A percentile compares a stretch with the other conserved stretches of the same genome.
Evolutionary conservation across 257 asterid species (phyloP).

Genomic region (Oldenlandia corymbosa): DNA sequence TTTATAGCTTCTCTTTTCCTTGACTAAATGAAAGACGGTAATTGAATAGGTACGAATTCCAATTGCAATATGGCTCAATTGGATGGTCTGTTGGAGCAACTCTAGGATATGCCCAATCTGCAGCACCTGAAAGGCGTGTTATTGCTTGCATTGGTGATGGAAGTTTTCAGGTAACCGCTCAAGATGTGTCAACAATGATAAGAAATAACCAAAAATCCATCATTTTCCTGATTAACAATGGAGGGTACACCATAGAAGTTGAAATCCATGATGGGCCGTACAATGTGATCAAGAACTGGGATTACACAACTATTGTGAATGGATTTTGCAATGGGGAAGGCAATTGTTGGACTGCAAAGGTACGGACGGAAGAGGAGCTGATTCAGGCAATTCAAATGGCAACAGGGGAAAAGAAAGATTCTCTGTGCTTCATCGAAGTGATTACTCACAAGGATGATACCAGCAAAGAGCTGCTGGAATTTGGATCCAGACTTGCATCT

Average conservation of each 20-base stretch:
- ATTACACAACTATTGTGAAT: background rate
- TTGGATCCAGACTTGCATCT: background rate
- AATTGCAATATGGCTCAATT: background rate
- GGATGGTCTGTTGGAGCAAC: background rate
- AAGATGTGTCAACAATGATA: background rate
- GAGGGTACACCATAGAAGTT: background rate
- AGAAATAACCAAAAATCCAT: background rate
- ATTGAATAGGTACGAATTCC: background rate
- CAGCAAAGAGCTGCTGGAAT: background rate
- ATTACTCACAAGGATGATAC: background rate
- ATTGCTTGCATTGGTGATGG: background rate
- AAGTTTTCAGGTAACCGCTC: background rate
- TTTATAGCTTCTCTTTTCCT: no score
- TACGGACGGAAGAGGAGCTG: background rate
- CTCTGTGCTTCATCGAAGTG: background rate
- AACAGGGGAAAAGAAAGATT: background rate
- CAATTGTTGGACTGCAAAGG: background rate
- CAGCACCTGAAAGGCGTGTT: background rate
- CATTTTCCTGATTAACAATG: background rate
- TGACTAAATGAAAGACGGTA: no score
- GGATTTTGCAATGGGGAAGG: background rate
- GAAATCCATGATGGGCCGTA: background rate
- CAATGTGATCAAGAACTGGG: background rate
- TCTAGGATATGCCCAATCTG: background rate
- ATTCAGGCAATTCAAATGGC: background rate